Evolutionary conservation across 2,329 filamentous ascomycete genomes (phyloP).

Genomic region (Fusarium sp.): DNA sequence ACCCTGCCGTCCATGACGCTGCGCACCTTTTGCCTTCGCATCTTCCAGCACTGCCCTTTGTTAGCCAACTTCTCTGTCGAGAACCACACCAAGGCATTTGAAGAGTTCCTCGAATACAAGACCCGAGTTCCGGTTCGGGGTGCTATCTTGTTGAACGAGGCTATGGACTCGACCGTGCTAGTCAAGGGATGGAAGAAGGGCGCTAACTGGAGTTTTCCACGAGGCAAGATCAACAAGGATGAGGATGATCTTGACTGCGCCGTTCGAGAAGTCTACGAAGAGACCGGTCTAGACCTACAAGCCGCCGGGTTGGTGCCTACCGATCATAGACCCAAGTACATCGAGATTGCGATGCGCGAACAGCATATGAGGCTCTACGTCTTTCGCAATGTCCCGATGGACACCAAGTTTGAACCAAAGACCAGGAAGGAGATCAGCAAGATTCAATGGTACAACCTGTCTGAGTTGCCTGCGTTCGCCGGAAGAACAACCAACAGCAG

Average conservation of each 20-base stretch:
- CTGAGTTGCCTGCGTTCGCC: slow-evolving; percentile 87
- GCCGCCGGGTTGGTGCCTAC: slow-evolving; percentile 81
- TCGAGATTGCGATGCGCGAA: slow-evolving; percentile 90
- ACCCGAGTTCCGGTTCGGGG: slow-evolving; percentile 93
- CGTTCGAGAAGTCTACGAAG: slow-evolving; percentile 93
- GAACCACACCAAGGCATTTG: slow-evolving; percentile 85
- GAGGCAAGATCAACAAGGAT: slow-evolving; percentile 98
- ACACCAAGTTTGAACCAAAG: slow-evolving; percentile 87
- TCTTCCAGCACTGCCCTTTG: slow-evolving; percentile 94
- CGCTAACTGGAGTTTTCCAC: slow-evolving; percentile 94
- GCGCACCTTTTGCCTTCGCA: slow-evolving; percentile 85
- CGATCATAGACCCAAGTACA: slow-evolving; percentile 80
- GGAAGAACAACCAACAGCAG: slow-evolving; percentile 70
- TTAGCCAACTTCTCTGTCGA: slow-evolving; percentile 83
- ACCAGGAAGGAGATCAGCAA: slow-evolving; percentile 98
- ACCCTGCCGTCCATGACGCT: slow-evolving; percentile 87
- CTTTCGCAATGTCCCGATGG: slow-evolving; percentile 87
- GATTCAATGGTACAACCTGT: slow-evolving; percentile 93
- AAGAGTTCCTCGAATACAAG: slow-evolving; percentile 95
- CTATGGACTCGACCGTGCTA: slow-evolving; percentile 93
- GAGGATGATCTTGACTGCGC: slow-evolving; percentile 95
- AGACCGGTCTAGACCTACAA: slow-evolving; percentile 89
- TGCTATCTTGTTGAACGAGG: slow-evolving; percentile 90
- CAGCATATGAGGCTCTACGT: slow-evolving; percentile 95
- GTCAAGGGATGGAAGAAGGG: slow-evolving; percentile 99